phyloP scores from a whole-genome alignment of 2,329 filamentous ascomycete genomes.

The Colletotrichum navitas region DNA sequence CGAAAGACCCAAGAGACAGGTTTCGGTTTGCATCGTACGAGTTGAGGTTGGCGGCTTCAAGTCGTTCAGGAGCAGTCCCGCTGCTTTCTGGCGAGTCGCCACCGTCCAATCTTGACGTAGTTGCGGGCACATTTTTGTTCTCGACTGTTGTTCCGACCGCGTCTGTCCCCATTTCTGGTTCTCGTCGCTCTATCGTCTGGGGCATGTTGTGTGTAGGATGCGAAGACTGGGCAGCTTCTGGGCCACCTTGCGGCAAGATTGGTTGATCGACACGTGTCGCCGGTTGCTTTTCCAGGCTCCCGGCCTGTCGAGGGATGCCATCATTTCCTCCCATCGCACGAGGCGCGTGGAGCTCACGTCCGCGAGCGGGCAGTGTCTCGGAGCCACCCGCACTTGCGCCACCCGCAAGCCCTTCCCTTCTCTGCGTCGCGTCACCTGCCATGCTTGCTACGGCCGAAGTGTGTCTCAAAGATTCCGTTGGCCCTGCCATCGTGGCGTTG shows the following conservation, averaged over 20 bases:
- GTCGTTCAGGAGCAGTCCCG: not conserved
- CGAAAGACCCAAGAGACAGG: not conserved
- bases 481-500: not conserved
- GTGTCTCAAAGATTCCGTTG: not conserved
- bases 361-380: conserved; percentile 34
- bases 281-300: not conserved
- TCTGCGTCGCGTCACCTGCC: not conserved
- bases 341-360: not conserved
- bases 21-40: not conserved
- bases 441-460: not conserved
- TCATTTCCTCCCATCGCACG: conserved; percentile 1
- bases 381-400: not conserved
- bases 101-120: not conserved
- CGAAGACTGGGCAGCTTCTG: not conserved
- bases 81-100: not conserved
- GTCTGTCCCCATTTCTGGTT: not conserved
- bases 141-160: not conserved
- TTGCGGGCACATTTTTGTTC: not conserved
- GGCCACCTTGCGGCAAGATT: not conserved
- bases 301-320: conserved; percentile 15
- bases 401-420: not conserved
- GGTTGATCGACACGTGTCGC: not conserved
- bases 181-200: not conserved
- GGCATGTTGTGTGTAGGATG: not conserved
- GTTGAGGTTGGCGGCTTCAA: not conserved